Conservation (phyloP, 208 protist genomes). For the Leishmania tarentolae region DNA sequence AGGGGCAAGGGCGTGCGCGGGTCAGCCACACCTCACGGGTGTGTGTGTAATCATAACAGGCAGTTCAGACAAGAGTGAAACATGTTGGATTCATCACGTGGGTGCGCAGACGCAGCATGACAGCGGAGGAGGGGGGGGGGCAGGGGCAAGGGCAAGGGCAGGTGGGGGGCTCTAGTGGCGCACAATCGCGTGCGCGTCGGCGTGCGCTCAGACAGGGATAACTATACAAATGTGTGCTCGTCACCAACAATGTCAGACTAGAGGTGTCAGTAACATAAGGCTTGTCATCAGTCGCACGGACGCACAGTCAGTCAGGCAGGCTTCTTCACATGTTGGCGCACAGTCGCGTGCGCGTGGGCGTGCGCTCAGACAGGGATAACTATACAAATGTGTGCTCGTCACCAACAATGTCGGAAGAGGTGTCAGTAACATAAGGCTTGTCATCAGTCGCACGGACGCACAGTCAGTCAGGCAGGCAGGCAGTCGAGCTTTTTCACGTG, state of each 20-base stretch:
- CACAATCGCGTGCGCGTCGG: not conserved
- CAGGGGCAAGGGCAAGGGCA: not conserved
- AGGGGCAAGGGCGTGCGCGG: not conserved
- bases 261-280: constrained; percentile 35
- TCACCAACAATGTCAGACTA: constrained; percentile 39
- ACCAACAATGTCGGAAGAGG: constrained; percentile 40
- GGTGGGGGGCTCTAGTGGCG: not conserved
- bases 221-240: constrained; percentile 43
- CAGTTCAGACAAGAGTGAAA: constrained; percentile 15
- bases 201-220: constrained; percentile 40
- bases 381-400: constrained; percentile 43
- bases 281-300: constrained; percentile 19
- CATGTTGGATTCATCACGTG: constrained; percentile 10
- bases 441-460: constrained; percentile 22
- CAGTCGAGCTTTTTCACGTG: too few relatives aligned
- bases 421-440: constrained; percentile 28
- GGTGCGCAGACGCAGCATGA: not conserved
- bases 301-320: not conserved
- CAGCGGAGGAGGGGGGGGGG: not conserved
- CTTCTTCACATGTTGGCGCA: too few relatives aligned
- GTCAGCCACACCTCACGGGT: constrained; percentile 7
- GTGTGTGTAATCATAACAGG: constrained; percentile 8
- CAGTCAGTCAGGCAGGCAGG: not conserved
- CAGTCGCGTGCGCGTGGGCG: not conserved
- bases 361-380: constrained; percentile 38